Conservation (phyloP, 768 basidiomycete species). For the Termitomyces eurrhizus region DNA sequence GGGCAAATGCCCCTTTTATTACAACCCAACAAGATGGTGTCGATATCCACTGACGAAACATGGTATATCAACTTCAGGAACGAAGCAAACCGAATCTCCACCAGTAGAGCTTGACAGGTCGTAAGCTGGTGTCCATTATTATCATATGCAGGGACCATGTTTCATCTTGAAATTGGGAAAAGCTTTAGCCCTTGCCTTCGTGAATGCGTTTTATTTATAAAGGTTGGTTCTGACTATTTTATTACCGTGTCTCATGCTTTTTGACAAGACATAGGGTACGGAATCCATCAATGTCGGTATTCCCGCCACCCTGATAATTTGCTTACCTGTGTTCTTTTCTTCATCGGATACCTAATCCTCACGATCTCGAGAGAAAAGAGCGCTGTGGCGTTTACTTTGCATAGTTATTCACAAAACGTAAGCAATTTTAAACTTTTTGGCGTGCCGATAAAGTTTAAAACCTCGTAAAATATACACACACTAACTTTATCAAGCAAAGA, state of each 20-base stretch:
- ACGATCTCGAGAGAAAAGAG: slow-evolving; percentile 42
- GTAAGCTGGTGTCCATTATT: neutral
- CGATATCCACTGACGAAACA: neutral
- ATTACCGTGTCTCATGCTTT: neutral
- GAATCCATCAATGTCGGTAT: neutral
- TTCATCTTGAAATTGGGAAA: neutral
- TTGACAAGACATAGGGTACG: neutral
- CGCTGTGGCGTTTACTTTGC: slow-evolving; percentile 45
- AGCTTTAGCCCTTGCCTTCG: neutral
- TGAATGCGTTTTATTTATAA: neutral
- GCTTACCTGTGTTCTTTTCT: slow-evolving; percentile 38
- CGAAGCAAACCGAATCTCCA: neutral
- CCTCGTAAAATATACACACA: neutral
- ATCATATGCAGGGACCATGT: neutral
- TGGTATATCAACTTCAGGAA: too few relatives aligned
- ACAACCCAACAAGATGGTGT: neutral
- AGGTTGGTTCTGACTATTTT: neutral
- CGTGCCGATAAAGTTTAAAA: slow-evolving; percentile 31
- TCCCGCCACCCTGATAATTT: slow-evolving; percentile 32
- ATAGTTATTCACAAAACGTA: slow-evolving; percentile 37
- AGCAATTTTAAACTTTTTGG: slow-evolving; percentile 52
- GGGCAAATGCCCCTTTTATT: too few relatives aligned
- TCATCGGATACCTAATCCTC: slow-evolving; percentile 48
- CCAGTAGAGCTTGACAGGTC: neutral
- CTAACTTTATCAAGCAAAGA: slow-evolving; percentile 29